Evolutionary conservation across 768 basidiomycete genomes (phyloP).

Genomic region (Leccinum uliginosum): DNA sequence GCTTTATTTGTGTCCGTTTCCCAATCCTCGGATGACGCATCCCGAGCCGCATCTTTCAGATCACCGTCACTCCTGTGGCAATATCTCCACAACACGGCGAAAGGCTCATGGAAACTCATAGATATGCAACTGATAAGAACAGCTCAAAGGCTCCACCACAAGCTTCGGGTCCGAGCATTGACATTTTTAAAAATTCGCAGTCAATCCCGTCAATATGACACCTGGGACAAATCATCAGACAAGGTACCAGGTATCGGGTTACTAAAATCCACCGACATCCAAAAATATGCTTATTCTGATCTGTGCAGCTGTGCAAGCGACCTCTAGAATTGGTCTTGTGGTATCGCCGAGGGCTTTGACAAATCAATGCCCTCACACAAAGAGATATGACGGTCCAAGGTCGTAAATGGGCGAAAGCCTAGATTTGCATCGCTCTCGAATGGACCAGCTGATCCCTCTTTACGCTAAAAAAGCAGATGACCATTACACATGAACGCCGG

Average conservation of each 20-base stretch:
- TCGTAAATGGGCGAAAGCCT: background rate
- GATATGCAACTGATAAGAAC: background rate
- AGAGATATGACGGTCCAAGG: background rate
- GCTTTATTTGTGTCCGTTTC: constrained; percentile 11
- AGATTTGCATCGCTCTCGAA: background rate
- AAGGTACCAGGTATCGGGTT: background rate
- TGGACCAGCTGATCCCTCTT: constrained; percentile 4
- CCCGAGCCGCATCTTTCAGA: constrained; percentile 2
- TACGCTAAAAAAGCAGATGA: constrained; percentile 6
- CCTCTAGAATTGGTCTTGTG: background rate
- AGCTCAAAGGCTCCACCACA: background rate
- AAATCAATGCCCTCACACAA: constrained; percentile 7
- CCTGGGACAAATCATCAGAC: constrained; percentile 4
- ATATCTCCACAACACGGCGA: constrained; percentile 1
- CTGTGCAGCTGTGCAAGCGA: background rate
- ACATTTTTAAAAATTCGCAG: background rate
- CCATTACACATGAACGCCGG: background rate
- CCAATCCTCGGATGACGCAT: constrained; percentile 5
- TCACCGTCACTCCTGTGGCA: constrained; percentile 2
- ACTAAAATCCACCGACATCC: background rate
- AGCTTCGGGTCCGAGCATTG: constrained; percentile 10
- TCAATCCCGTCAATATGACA: background rate
- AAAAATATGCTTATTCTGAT: constrained; percentile 11
- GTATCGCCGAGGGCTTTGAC: constrained; percentile 16
- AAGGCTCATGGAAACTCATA: background rate